Percentiles rank a stretch among this genome's conserved stretches.
Conservation (phyloP, 768 basidiomycete species). For the Mrakia blollopis region DNA sequence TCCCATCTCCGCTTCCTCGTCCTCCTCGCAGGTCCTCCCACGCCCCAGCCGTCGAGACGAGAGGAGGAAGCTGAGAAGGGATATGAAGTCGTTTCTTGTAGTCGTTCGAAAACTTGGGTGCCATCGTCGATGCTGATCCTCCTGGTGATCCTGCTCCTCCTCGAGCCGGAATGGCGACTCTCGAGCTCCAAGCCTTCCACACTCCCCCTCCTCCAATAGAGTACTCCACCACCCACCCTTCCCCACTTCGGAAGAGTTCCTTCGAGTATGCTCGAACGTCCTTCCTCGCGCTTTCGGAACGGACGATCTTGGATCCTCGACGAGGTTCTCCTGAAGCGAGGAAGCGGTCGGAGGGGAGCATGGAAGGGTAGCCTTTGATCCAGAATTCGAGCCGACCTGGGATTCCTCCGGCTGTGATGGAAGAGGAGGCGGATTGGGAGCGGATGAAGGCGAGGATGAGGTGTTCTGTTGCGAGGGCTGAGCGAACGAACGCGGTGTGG, state of each 20-base stretch:
- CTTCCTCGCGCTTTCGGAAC: constrained; percentile 68
- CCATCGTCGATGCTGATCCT: neutral
- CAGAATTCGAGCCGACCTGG: constrained; percentile 84
- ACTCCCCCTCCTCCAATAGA: neutral
- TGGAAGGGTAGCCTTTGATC: constrained; percentile 82
- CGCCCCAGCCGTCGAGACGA: constrained; percentile 15
- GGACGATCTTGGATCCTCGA: constrained; percentile 68
- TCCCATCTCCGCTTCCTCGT: constrained; percentile 42
- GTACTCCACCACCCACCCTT: constrained; percentile 39
- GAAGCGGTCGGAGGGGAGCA: constrained; percentile 55
- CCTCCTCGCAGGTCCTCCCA: constrained; percentile 40
- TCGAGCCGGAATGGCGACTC: neutral
- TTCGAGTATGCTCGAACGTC: constrained; percentile 82
- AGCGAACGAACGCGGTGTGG: constrained; percentile 68
- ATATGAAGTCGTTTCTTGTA: constrained; percentile 75
- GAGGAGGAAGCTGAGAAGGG: constrained; percentile 57
- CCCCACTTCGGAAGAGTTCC: constrained; percentile 66
- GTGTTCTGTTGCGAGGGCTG: constrained; percentile 85
- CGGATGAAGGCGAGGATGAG: constrained; percentile 85
- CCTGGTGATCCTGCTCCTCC: neutral
- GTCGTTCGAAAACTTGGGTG: constrained; percentile 64
- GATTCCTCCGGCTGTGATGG: constrained; percentile 36
- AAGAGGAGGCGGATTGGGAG: constrained; percentile 57
- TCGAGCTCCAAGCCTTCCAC: constrained; percentile 15
- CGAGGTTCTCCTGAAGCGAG: constrained; percentile 59